Percentiles rank a stretch among this genome's conserved stretches.
phyloP scores from a whole-genome alignment of 176 grass and related monocot genomes.

The Lolium rigidum region DNA sequence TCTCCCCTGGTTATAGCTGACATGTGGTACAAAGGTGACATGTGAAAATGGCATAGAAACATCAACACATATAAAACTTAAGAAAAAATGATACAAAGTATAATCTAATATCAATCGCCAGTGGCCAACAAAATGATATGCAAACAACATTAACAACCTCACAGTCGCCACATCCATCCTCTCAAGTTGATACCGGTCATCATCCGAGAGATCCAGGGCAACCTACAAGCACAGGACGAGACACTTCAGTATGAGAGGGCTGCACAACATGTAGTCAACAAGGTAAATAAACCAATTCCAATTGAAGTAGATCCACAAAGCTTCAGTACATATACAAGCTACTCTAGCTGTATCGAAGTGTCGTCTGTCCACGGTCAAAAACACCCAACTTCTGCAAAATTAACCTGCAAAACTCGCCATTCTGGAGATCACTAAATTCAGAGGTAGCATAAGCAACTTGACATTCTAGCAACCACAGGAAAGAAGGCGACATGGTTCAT shows the following conservation, averaged over 20 bases:
- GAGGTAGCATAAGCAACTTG: neutral
- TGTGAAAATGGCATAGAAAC: neutral
- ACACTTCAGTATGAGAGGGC: neutral
- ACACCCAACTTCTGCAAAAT: neutral
- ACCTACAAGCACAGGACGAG: slow-evolving; percentile 46
- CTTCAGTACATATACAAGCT: neutral
- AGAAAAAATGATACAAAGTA: neutral
- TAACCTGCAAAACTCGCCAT: neutral
- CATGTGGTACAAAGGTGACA: neutral
- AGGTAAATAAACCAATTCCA: neutral
- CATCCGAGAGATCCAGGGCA: slow-evolving; percentile 81
- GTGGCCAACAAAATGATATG: slow-evolving; percentile 16
- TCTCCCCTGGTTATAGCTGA: neutral
- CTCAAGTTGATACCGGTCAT: slow-evolving; percentile 75
- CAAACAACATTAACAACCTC: slow-evolving; percentile 52
- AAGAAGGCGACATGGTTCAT: neutral
- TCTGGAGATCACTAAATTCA: neutral
- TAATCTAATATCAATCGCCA: neutral
- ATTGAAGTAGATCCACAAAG: neutral
- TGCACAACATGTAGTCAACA: neutral
- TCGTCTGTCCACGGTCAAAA: neutral
- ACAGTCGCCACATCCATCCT: slow-evolving; percentile 68
- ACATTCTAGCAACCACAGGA: neutral
- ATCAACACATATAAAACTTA: neutral
- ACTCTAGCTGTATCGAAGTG: neutral